A percentile compares a stretch with the other conserved stretches of the same genome.
These are phyloP conservation scores for Pelargonium cotyledonis DNA, from an alignment of 441 rosid genomes.

Conservation along the genomic window DNA sequence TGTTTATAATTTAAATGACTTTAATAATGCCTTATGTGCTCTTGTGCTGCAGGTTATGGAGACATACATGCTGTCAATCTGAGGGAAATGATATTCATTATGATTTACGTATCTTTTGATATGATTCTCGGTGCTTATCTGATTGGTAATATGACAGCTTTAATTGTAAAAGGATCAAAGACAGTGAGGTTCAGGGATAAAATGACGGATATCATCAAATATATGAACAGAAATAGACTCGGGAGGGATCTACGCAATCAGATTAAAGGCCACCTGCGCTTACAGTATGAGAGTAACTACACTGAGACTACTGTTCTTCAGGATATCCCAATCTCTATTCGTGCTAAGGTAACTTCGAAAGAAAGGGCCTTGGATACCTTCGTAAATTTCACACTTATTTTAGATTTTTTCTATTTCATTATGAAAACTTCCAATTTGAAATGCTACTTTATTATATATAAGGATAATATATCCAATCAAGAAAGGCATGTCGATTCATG, in stretches of 20 bases:
- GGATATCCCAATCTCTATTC: conserved; percentile 83
- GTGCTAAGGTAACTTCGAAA: conserved; percentile 61
- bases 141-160: conserved; percentile 96
- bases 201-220: conserved; percentile 77
- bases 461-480: neutral
- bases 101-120: conserved; percentile 88
- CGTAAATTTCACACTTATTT: neutral
- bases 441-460: neutral
- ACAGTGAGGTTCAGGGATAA: conserved; percentile 91
- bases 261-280: conserved; percentile 68
- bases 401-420: neutral
- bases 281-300: conserved; percentile 82
- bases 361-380: neutral
- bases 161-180: conserved; percentile 95
- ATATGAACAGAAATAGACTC: conserved; percentile 80
- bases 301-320: conserved; percentile 77
- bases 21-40: neutral
- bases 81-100: conserved; percentile 93
- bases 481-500: too few species aligned
- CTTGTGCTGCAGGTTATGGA: conserved; percentile 67
- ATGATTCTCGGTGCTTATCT: conserved; percentile 96
- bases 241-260: conserved; percentile 64
- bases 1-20: neutral
- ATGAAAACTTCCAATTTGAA: neutral
- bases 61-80: conserved; percentile 92